These are phyloP conservation scores for Chlamydomonas eustigma DNA, from an alignment of 139 green algal genomes.

Conservation along the genomic window DNA sequence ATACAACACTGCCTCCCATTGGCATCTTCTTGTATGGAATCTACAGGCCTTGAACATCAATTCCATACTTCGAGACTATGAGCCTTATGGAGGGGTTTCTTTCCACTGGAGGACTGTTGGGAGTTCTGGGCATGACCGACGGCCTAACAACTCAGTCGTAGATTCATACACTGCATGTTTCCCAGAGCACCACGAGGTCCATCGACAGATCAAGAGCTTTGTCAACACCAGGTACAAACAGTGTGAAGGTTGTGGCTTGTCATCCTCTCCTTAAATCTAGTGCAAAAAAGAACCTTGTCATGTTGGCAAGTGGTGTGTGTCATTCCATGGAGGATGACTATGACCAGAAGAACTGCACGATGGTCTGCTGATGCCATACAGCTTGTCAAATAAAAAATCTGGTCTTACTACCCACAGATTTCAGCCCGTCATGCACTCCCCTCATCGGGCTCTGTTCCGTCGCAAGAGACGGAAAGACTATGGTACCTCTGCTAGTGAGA, in stretches of 20 bases:
- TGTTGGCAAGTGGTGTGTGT: too few relatives aligned
- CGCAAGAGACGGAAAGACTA: too few relatives aligned
- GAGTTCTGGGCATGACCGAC: not conserved
- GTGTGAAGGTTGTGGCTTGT: too few relatives aligned
- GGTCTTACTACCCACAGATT: not conserved
- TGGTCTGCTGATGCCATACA: too few relatives aligned
- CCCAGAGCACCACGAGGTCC: not conserved
- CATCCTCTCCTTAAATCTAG: too few relatives aligned
- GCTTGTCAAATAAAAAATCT: too few relatives aligned
- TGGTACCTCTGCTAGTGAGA: too few relatives aligned
- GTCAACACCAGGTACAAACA: conserved; percentile 2
- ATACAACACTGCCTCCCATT: too few relatives aligned
- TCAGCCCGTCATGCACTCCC: not conserved
- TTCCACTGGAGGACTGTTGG: conserved; percentile 8
- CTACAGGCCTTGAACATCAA: not conserved
- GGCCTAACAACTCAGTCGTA: not conserved
- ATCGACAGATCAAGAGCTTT: conserved; percentile 11
- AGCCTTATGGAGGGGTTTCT: not conserved
- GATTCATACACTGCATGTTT: not conserved
- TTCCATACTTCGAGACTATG: not conserved
- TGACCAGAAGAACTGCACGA: too few relatives aligned
- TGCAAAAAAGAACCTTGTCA: too few relatives aligned
- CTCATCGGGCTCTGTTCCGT: not conserved
- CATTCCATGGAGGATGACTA: too few relatives aligned
- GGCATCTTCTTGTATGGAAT: too few relatives aligned